Percentiles rank a stretch among this genome's conserved stretches.
These are phyloP conservation scores for Mycosphaerelloides madeirae DNA, from an alignment of 2,329 filamentous ascomycete genomes.

Conservation along the genomic window DNA sequence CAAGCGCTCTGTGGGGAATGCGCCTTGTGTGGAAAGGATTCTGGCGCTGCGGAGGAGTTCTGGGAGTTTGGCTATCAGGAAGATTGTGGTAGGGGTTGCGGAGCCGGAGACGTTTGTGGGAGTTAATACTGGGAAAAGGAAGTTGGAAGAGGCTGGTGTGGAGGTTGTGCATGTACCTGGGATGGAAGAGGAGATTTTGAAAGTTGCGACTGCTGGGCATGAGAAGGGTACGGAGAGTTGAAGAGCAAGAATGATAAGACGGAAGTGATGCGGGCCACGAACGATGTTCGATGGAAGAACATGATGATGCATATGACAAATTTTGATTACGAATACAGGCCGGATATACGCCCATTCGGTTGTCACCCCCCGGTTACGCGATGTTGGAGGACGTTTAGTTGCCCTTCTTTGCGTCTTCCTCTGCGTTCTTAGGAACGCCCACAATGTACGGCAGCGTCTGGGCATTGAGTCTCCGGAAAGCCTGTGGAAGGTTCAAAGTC, in stretches of 20 bases:
- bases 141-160: constrained; percentile 68
- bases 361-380: too few species aligned
- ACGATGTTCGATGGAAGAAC: too few species aligned
- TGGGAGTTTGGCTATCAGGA: constrained; percentile 59
- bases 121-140: constrained; percentile 68
- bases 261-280: too few species aligned
- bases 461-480: constrained; percentile 50
- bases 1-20: constrained; percentile 66
- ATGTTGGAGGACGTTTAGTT: constrained; percentile 30
- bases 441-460: constrained; percentile 50
- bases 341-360: too few species aligned
- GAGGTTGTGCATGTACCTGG: constrained; percentile 68
- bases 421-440: constrained; percentile 49
- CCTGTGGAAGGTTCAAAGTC: constrained; percentile 35
- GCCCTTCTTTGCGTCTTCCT: constrained; percentile 48
- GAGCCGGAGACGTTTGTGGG: constrained; percentile 90
- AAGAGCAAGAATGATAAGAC: too few species aligned
- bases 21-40: constrained; percentile 75
- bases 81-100: constrained; percentile 79
- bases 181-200: constrained; percentile 73
- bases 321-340: too few species aligned
- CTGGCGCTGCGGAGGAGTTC: constrained; percentile 44
- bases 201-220: constrained; percentile 80
- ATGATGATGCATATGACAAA: too few species aligned
- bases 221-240: constrained; percentile 2